Evolutionary conservation across 371 early-diverging fungal genomes (phyloP), one percentile per base, ranked within the genome.

Genomic region (Syncephalis plumigaleata): DNA sequence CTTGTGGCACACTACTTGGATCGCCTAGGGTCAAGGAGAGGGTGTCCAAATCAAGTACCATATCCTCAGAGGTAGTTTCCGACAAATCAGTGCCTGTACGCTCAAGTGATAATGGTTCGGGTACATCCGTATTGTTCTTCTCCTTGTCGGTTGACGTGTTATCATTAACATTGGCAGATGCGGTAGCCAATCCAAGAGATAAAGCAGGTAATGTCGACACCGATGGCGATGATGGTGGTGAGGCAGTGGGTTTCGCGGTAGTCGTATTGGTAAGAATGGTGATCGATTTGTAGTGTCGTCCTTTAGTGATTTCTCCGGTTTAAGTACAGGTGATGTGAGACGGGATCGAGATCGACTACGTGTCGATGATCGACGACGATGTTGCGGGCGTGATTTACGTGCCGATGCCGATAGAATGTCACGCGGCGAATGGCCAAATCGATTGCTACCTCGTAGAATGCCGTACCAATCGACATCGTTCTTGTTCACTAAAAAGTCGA

Each of bases 401-500:
- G 31, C 31, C 31, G 31, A 31, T 31, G 31, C 31, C 11, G 31
- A 31, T 31, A 31, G 31, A 31, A 31, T 31, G 11, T 31, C 31
- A 7, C 31, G 31, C 11, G 31, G 31, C 4, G 31, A 31, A 11
- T 31, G 31, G 4, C 31, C 31, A 31, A 31, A 31, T 31, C 31
- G 31, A 11, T 15, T 15, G 15, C 31, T 5, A 36, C 46, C 70
- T 20, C 68, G 59, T 31, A 88, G 59, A n/a, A 83, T 71, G 4
- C 59, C 60, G 39, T 74, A 60, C 86, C 84, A 84, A 31, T 84
- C 74, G n/a, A 71, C 65, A 26, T 77, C 76, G 17, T 71, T 65
- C 60, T 75, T 76, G 54, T 67, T 70, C 21, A 82, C 71, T 57
- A 90, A 58, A 59, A 90, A 90, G 56, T 87, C 91, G n/a, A 91